These are phyloP conservation scores for Babesia ovata DNA, from an alignment of 169 alveolate genomes.

Conservation along the genomic window DNA sequence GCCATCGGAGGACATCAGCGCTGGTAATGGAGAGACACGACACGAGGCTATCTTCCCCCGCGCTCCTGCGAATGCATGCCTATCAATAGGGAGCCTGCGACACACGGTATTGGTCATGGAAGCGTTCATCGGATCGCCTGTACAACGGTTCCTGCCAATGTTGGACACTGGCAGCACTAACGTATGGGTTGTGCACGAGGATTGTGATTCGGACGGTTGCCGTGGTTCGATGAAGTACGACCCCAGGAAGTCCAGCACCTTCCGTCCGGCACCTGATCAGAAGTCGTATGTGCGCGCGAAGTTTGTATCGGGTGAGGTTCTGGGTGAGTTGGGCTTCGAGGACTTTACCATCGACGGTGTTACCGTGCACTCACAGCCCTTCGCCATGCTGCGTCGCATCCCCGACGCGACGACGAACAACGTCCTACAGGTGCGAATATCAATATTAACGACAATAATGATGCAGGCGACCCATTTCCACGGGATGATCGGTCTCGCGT, in stretches of 20 bases:
- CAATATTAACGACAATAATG: conserved; percentile 11
- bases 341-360: conserved; percentile 48
- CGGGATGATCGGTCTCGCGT: conserved; percentile 88
- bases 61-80: conserved; percentile 20
- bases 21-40: neutral
- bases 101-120: conserved; percentile 73
- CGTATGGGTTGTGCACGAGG: conserved; percentile 38
- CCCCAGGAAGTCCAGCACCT: conserved; percentile 56
- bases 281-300: conserved; percentile 5
- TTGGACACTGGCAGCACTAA: conserved; percentile 86
- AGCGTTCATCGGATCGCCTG: conserved; percentile 79
- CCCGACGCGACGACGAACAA: conserved; percentile 50
- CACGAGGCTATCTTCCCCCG: conserved; percentile 17
- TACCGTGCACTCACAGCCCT: conserved; percentile 44
- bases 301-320: conserved; percentile 77
- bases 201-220: conserved; percentile 68
- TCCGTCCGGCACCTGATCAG: neutral
- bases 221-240: conserved; percentile 55
- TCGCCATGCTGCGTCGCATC: conserved; percentile 47
- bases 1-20: neutral
- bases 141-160: conserved; percentile 78
- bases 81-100: conserved; percentile 17
- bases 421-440: conserved; percentile 54
- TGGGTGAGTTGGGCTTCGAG: conserved; percentile 64
- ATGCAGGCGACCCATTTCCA: conserved; percentile 77